Evolutionary conservation across 805 yeast species (phyloP).

Genomic region (Saccharomycopsis capsularis): DNA sequence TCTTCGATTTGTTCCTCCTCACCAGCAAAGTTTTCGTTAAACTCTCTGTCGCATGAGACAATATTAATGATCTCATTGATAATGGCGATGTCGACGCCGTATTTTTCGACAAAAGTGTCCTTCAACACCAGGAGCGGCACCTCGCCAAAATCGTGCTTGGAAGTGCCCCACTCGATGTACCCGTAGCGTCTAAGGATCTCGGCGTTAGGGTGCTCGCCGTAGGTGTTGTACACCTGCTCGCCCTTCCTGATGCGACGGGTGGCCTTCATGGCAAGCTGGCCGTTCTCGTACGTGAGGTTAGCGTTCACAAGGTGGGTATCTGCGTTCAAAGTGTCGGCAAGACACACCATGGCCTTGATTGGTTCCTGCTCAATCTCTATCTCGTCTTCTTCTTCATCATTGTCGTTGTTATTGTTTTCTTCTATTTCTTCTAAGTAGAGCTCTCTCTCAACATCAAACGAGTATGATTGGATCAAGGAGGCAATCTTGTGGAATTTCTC

Average conservation of each 20-base stretch:
- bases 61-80: conserved; percentile 33
- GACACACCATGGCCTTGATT: conserved; percentile 76
- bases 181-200: conserved; percentile 89
- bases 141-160: conserved; percentile 78
- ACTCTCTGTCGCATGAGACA: conserved; percentile 30
- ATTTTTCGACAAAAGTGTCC: conserved; percentile 29
- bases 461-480: conserved; percentile 77
- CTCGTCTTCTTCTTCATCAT: conserved; percentile 27
- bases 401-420: conserved; percentile 28
- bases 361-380: conserved; percentile 33
- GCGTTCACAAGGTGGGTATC: conserved; percentile 77
- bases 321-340: conserved; percentile 87
- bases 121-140: conserved; percentile 41
- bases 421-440: conserved; percentile 25
- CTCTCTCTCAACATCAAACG: conserved; percentile 68
- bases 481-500: conserved; percentile 69
- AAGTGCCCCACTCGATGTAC: conserved; percentile 69
- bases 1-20: conserved; percentile 14
- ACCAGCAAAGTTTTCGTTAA: conserved; percentile 29
- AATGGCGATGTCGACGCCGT: conserved; percentile 25
- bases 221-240: conserved; percentile 78
- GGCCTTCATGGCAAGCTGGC: conserved; percentile 62
- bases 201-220: conserved; percentile 87
- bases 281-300: conserved; percentile 44
- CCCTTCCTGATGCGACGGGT: conserved; percentile 51